Conservation (phyloP, 1,284 basidiomycete genomes). For the Cutaneotrichosporon sp. region DNA sequence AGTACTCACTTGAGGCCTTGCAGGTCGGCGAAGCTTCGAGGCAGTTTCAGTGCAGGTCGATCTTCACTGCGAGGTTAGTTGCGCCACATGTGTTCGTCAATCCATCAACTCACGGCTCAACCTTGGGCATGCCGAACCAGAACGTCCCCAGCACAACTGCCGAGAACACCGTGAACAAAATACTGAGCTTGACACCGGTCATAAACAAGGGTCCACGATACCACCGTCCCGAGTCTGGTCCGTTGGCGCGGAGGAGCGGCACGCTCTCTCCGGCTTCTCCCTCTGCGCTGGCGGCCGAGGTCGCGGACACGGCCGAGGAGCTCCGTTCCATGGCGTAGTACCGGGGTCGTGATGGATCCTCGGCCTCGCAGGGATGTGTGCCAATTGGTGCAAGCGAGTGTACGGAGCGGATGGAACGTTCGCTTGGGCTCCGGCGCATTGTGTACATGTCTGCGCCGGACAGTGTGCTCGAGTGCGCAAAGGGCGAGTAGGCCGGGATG, state of each 20-base stretch:
- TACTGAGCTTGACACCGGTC: conserved; percentile 74
- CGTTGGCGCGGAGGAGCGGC: background rate
- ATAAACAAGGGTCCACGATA: conserved; percentile 59
- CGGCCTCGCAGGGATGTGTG: conserved; percentile 10
- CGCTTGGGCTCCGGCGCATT: background rate
- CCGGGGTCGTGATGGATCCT: background rate
- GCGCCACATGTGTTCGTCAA: conserved; percentile 20
- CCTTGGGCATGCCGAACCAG: conserved; percentile 69
- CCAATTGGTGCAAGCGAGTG: conserved; percentile 6
- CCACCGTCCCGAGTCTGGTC: conserved; percentile 23
- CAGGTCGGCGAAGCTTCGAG: conserved; percentile 74
- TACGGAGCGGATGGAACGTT: background rate
- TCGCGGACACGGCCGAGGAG: background rate
- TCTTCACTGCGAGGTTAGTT: conserved; percentile 57
- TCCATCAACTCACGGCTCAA: conserved; percentile 64
- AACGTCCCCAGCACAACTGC: conserved; percentile 65
- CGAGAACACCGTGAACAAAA: conserved; percentile 67
- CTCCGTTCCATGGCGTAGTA: background rate
- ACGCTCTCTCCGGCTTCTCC: background rate
- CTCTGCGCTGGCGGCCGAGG: background rate
- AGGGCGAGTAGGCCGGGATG: background rate
- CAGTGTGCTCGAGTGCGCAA: background rate
- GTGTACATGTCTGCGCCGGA: background rate
- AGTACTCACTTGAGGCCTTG: conserved; percentile 63
- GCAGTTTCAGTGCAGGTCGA: conserved; percentile 66